Percentiles rank a stretch among this genome's conserved stretches.
Evolutionary conservation across 2,329 filamentous ascomycete genomes (phyloP).

Genomic region (Alternaria triticimaculans): DNA sequence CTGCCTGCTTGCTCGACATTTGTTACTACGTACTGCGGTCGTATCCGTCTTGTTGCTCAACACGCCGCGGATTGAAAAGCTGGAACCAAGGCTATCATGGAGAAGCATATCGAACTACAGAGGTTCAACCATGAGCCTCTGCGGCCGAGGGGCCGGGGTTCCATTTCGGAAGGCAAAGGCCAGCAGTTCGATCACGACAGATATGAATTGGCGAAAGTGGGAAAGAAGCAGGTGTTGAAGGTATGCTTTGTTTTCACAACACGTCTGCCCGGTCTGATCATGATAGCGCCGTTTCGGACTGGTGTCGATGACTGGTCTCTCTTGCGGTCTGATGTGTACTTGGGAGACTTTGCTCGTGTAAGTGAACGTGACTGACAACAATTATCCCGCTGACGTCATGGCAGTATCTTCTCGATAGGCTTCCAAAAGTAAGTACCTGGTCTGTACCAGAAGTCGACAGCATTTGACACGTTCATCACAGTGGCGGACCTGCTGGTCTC

Average conservation of each 20-base stretch:
- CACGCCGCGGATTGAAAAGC: neutral
- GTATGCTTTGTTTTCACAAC: constrained; percentile 16
- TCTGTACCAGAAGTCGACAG: too few species aligned
- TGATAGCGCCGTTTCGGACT: constrained; percentile 46
- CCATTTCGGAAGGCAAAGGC: constrained; percentile 34
- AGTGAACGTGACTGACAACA: constrained; percentile 6
- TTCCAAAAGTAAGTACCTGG: constrained; percentile 41
- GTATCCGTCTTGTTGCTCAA: neutral
- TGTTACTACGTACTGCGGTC: constrained; percentile 7
- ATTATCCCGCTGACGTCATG: neutral
- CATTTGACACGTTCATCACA: constrained; percentile 16
- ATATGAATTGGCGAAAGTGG: constrained; percentile 45
- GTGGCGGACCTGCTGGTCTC: constrained; percentile 47
- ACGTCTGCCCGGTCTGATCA: constrained; percentile 8
- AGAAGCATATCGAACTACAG: constrained; percentile 40
- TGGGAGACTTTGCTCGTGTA: constrained; percentile 49
- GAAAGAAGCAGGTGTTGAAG: constrained; percentile 47
- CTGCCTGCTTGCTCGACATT: constrained; percentile 18
- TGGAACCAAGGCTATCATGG: constrained; percentile 25
- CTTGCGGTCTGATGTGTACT: constrained; percentile 47
- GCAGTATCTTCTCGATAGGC: constrained; percentile 44
- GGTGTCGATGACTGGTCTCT: constrained; percentile 47
- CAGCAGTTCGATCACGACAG: constrained; percentile 40
- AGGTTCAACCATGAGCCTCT: constrained; percentile 34
- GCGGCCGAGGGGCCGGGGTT: constrained; percentile 27